Evolutionary conservation across 208 protist species (phyloP).

Genomic region (Acanthamoeba triangularis): DNA sequence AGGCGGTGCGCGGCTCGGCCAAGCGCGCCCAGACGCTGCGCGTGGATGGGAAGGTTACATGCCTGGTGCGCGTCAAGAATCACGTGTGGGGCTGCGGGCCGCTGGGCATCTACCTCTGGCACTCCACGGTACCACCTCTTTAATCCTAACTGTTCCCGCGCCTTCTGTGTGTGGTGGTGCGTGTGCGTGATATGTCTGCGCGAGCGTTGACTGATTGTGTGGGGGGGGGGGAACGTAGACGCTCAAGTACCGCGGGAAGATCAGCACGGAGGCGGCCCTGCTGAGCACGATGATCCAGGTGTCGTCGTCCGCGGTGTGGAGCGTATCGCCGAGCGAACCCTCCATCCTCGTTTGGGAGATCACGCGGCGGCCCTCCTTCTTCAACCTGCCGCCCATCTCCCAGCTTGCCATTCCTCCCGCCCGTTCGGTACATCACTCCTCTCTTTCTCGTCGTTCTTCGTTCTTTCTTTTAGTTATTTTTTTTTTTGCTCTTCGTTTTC

Average conservation of each 20-base stretch:
- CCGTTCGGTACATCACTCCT: not conserved
- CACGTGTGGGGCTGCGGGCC: conserved; percentile 57
- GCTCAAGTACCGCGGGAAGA: conserved; percentile 7
- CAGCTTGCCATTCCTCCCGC: not conserved
- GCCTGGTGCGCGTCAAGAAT: conserved; percentile 49
- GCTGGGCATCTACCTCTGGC: conserved; percentile 27
- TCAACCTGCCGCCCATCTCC: conserved; percentile 9
- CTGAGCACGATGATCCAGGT: not conserved
- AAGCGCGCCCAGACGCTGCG: not conserved
- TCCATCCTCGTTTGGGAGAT: conserved; percentile 22
- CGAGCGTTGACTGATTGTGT: not conserved
- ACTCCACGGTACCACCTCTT: conserved; percentile 17
- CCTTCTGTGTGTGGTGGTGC: too few species aligned
- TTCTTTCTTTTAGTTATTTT: too few species aligned
- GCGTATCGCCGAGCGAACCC: not conserved
- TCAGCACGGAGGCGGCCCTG: not conserved
- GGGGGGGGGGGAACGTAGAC: not conserved
- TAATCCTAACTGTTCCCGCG: not conserved
- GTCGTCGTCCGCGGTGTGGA: not conserved
- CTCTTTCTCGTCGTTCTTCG: too few species aligned
- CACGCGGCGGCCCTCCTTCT: not conserved
- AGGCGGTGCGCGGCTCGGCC: not conserved
- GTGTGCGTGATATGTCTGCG: too few species aligned
- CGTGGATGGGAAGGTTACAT: conserved; percentile 8
- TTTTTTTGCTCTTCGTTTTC: too few species aligned